Base-by-base conservation (phyloP, 2,329 filamentous ascomycete genomes). In the Aspergillus viridinutans region DNA sequence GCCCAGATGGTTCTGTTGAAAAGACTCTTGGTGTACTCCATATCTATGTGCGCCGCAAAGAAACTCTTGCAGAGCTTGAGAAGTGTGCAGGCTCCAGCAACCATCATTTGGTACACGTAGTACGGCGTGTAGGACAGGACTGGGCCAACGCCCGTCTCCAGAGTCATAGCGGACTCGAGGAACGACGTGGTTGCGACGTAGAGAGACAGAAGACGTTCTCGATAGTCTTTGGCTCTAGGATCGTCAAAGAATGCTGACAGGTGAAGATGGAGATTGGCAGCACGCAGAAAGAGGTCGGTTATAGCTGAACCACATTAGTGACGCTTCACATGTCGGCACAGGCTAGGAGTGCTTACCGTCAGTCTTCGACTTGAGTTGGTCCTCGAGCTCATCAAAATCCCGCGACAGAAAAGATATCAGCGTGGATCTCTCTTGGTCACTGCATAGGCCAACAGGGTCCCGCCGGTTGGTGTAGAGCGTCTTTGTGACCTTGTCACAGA, bases 91-190 rank as follows among this genome's bases (percentile, higher is more conserved):
- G 83, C 84, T 17, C 82, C 84, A 3, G 85, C 85, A 28, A 88
- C 78, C 67, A 87, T 82, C 79, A 88, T 87, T 68, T 88, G 85
- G 67, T 86, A 83, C 56, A 89, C 80, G 66, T 88, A 87, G 63
- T 82, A 85, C 47, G 77, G 80, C 20, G 81, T 81, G 57, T 85
- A 81, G 57, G 77, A 77, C 10, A 85, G 71, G 35, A 80, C 74
- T 7, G 78, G 75, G 1, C 80, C 77, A 21, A 76, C 70, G 21
- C 72, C 72, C 9, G 72, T 76, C 60, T 75, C 76, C 23, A 79
- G 64, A 35, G 75, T 76, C 61, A 80, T 70, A 17, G 77, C 75
- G n/a, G 69, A 66, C 61, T 80, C 78, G 21, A 81, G 73, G 61
- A 80, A 80, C 4, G 72, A 67, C 14, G 73, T 78, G 1, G 78